Base-by-base conservation (phyloP, 805 yeast species). In the Clavispora fructus region DNA sequence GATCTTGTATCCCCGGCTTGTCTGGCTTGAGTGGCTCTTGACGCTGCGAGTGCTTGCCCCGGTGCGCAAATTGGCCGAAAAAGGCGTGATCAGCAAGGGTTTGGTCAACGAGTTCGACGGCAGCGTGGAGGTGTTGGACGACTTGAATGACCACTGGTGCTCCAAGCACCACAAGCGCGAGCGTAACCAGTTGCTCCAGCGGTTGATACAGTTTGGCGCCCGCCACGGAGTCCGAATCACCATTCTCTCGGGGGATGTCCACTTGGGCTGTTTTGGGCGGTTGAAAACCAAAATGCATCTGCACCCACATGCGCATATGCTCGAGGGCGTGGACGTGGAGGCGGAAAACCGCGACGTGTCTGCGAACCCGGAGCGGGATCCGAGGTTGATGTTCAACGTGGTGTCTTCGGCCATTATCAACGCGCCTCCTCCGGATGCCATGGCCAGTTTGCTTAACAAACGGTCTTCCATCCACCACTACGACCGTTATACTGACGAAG, bases 141-240 rank as follows among this genome's bases (percentile, higher is more conserved):
- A 92, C 63, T 73, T 94, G 64, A 84, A 90, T 60, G 99, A 92
- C 62, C 98, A 92, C 68, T 92, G 99, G 99, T 90, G 97, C 63
- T 84, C 96, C 4, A 75, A 75, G 48, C 78, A 83, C 62, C 99
- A 92, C 68, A 94, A 92, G 63, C 65, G 66, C 41, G 99, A 92
- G 67, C 78, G 99, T 50, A 92, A 92, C 64, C 60, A 62, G 53
- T 71, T 92, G 35, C 68, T 91, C 51, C 74, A 71, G 35, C 70
- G 71, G 50, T 69, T 92, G 40, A 80, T 83, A 51, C 77, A 77
- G 39, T 80, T 90, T 57, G 89, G 92, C 3, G 75, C 85, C 29
- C 56, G 66, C 28, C 62, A 75, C 52, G 83, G 83, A 4, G 80
- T 85, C 4, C 75, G 99, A 54, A 65, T 94, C 47, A 89, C 98